phyloP scores from a whole-genome alignment of 805 yeast species.

The Candida schatavii region DNA sequence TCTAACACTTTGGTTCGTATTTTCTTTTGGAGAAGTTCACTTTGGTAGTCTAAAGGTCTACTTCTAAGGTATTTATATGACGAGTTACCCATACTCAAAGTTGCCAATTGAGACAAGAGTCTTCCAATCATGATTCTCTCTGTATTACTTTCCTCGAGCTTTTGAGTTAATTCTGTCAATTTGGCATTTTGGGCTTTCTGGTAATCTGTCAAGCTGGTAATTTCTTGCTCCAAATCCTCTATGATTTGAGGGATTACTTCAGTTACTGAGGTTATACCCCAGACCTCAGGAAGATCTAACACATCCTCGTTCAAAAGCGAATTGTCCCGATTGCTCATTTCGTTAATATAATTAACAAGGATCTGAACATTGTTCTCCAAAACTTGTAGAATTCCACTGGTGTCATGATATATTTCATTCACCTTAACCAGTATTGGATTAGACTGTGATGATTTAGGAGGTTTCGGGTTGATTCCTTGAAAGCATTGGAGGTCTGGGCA shows the following conservation, averaged over 20 bases:
- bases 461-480: constrained; percentile 2
- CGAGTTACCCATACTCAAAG: constrained; percentile 11
- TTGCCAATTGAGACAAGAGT: constrained; percentile 24
- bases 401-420: constrained; percentile 19
- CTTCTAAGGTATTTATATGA: constrained; percentile 8
- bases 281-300: constrained; percentile 11
- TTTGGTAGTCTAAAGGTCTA: constrained; percentile 31
- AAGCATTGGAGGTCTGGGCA: constrained; percentile 6
- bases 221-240: not conserved
- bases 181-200: constrained; percentile 7
- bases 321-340: constrained; percentile 3
- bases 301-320: constrained; percentile 6
- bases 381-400: constrained; percentile 24
- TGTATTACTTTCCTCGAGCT: constrained; percentile 14
- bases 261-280: constrained; percentile 15
- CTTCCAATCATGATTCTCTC: constrained; percentile 21
- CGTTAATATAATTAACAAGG: constrained; percentile 12
- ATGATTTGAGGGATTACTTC: not conserved
- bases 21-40: constrained; percentile 20
- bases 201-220: not conserved
- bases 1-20: constrained; percentile 25
- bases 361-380: constrained; percentile 18
- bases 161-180: constrained; percentile 7
- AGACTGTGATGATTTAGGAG: constrained; percentile 3
- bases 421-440: constrained; percentile 12